phyloP scores from a whole-genome alignment of 1,139 yeast species.

The Pichia norvegensis region DNA sequence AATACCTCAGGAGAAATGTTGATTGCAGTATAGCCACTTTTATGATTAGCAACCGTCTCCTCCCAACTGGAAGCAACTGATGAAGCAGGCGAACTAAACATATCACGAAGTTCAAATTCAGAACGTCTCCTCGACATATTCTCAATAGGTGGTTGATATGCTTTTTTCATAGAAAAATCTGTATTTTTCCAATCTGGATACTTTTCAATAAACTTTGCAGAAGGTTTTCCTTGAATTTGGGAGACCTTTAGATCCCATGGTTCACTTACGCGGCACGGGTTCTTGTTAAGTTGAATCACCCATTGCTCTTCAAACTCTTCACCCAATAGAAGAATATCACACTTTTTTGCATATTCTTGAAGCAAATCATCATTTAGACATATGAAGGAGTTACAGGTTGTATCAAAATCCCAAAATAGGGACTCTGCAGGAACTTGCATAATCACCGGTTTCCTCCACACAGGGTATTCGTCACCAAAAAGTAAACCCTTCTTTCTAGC shows the following conservation, averaged over 20 bases:
- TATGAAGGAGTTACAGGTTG: neutral
- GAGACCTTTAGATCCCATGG: neutral
- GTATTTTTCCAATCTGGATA: slow-evolving; percentile 4
- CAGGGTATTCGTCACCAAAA: slow-evolving; percentile 6
- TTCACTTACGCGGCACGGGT: neutral
- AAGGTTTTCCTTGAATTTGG: slow-evolving; percentile 6
- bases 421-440: slow-evolving; percentile 3
- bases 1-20: neutral
- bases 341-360: slow-evolving; percentile 1
- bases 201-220: slow-evolving; percentile 1
- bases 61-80: neutral
- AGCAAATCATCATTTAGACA: slow-evolving; percentile 8
- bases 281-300: neutral
- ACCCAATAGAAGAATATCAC: slow-evolving; percentile 11
- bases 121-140: neutral
- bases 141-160: neutral
- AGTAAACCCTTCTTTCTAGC: neutral
- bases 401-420: slow-evolving; percentile 8
- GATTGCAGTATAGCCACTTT: neutral
- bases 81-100: neutral
- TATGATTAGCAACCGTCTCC: neutral
- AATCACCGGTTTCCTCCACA: slow-evolving; percentile 9
- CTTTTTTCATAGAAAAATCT: neutral
- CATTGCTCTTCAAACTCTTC: neutral
- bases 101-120: neutral